A percentile compares a stretch with the other conserved stretches of the same genome.
phyloP scores from a whole-genome alignment of 2,329 filamentous ascomycete genomes.

The Drechslera avenae region DNA sequence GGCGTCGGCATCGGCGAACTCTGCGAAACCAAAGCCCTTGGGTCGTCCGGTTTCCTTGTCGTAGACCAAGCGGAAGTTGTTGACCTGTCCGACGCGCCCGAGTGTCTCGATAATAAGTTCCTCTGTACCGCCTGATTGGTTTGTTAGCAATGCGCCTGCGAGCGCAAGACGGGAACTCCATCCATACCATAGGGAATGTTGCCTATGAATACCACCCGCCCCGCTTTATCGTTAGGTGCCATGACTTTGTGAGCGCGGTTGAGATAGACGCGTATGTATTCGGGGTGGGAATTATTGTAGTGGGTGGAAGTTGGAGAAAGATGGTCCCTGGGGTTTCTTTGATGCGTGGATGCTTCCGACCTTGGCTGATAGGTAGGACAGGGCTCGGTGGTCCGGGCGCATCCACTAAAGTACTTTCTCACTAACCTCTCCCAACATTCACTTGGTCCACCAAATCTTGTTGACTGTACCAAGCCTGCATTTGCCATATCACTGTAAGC shows the following conservation, averaged over 20 bases:
- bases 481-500: too few relatives aligned
- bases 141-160: constrained; percentile 17
- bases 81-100: constrained; percentile 83
- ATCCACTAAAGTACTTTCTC: too few relatives aligned
- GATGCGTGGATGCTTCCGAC: too few relatives aligned
- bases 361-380: too few relatives aligned
- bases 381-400: too few relatives aligned
- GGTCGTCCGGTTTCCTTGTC: constrained; percentile 93
- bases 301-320: not conserved
- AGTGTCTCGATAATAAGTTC: constrained; percentile 96
- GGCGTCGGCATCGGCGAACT: constrained; percentile 90
- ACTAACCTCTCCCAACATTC: too few relatives aligned
- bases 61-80: constrained; percentile 91
- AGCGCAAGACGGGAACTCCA: constrained; percentile 22
- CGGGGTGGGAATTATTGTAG: not conserved
- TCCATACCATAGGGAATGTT: constrained; percentile 81
- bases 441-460: too few relatives aligned
- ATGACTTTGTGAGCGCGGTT: constrained; percentile 18
- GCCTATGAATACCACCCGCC: constrained; percentile 81
- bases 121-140: constrained; percentile 78
- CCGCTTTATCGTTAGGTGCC: constrained; percentile 66
- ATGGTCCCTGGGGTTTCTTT: not conserved
- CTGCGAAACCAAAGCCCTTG: constrained; percentile 95
- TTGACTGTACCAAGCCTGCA: too few relatives aligned
- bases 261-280: not conserved